Conservation (phyloP, 306 rosid genomes). For the Spatholobus suberectus region DNA sequence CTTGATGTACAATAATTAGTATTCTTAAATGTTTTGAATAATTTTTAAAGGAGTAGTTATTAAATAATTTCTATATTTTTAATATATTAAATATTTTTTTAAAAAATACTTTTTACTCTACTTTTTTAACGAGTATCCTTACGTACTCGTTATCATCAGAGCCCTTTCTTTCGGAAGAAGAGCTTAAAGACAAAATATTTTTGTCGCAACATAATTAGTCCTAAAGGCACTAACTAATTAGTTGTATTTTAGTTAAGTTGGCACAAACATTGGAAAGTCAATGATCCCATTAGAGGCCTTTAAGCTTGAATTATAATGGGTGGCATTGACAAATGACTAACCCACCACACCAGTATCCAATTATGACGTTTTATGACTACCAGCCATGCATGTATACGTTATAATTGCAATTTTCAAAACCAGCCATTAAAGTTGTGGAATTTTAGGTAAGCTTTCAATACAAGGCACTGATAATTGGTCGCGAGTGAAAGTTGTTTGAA, state of each 20-base stretch:
- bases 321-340: slow-evolving; percentile 44
- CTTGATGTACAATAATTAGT: too few relatives aligned
- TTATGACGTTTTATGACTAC: neutral
- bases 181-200: neutral
- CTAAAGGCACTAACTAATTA: slow-evolving; percentile 14
- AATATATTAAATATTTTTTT: neutral
- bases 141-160: neutral
- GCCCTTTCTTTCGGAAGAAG: neutral
- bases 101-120: neutral
- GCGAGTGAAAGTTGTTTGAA: neutral
- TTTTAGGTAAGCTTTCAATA: slow-evolving; percentile 21
- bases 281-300: slow-evolving; percentile 39
- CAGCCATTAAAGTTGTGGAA: slow-evolving; percentile 9
- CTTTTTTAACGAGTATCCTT: neutral
- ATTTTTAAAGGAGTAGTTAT: too few relatives aligned
- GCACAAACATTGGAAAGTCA: slow-evolving; percentile 48
- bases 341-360: slow-evolving; percentile 31
- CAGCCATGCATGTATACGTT: neutral
- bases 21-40: too few relatives aligned
- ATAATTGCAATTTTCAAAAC: slow-evolving; percentile 20
- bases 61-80: neutral
- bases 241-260: slow-evolving; percentile 40
- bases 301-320: slow-evolving; percentile 38
- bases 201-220: slow-evolving; percentile 39
- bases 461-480: slow-evolving; percentile 1